Evolutionary conservation across 306 rosid species (phyloP).

Genomic region (Fragaria nilgerrensis): DNA sequence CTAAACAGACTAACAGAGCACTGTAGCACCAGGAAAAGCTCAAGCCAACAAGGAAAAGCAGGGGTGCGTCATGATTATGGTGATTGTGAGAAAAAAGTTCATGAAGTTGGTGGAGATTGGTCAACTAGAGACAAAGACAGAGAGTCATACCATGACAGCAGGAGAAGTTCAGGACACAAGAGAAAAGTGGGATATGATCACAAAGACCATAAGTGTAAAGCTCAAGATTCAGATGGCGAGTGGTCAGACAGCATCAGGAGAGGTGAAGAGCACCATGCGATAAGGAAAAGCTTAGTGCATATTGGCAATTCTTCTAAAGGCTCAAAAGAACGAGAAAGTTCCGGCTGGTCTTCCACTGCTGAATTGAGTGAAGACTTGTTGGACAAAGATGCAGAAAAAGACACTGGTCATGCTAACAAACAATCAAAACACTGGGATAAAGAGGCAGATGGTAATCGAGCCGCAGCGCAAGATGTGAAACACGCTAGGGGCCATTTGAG

Average conservation of each 20-base stretch:
- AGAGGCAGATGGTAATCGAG: conserved; percentile 6
- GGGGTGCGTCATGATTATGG: conserved; percentile 17
- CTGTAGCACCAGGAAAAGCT: conserved; percentile 35
- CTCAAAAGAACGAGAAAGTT: neutral
- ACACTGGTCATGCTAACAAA: conserved; percentile 23
- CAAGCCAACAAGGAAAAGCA: conserved; percentile 28
- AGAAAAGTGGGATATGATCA: conserved; percentile 24
- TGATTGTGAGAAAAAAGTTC: conserved; percentile 12
- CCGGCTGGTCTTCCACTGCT: conserved; percentile 10
- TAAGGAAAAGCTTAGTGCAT: conserved; percentile 36
- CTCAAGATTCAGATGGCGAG: conserved; percentile 30
- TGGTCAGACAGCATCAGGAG: conserved; percentile 20
- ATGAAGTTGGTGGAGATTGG: conserved; percentile 1
- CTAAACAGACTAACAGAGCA: conserved; percentile 18
- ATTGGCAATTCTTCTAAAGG: conserved; percentile 11
- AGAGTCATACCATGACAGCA: conserved; percentile 11
- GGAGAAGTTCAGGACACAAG: conserved; percentile 16
- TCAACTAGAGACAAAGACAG: conserved; percentile 17
- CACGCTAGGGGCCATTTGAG: neutral
- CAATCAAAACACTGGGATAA: conserved; percentile 16
- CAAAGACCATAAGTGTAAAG: conserved; percentile 19
- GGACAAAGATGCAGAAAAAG: conserved; percentile 28
- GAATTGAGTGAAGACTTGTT: conserved; percentile 22
- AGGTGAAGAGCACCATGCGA: conserved; percentile 18
- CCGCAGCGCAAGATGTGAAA: neutral